Evolutionary conservation across 139 green algal species (phyloP).

Genomic region (Desmodesmus armatus): DNA sequence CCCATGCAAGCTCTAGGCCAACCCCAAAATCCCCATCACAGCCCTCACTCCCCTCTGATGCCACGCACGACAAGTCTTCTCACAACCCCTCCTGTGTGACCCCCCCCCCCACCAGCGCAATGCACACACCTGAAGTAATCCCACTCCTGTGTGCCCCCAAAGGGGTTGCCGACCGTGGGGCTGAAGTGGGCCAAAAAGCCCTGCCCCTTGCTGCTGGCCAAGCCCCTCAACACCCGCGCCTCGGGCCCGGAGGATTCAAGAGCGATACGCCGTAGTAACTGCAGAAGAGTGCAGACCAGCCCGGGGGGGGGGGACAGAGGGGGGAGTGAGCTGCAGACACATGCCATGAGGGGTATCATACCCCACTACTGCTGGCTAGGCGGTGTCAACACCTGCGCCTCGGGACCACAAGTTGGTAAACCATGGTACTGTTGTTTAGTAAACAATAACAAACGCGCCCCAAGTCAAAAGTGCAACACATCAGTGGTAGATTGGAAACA

Average conservation of each 20-base stretch:
- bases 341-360: too few species aligned
- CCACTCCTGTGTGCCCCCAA: conserved; percentile 17
- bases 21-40: not conserved
- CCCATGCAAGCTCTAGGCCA: too few species aligned
- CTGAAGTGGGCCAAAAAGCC: conserved; percentile 38
- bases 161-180: conserved; percentile 35
- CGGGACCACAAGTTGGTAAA: too few species aligned
- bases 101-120: not conserved
- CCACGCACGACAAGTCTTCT: not conserved
- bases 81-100: not conserved
- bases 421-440: too few species aligned
- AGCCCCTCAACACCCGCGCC: conserved; percentile 2
- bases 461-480: too few species aligned
- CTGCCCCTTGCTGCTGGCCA: conserved; percentile 1
- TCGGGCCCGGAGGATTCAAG: conserved; percentile 26
- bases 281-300: too few species aligned
- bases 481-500: too few species aligned
- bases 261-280: conserved; percentile 34
- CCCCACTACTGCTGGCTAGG: too few species aligned
- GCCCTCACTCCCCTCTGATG: not conserved
- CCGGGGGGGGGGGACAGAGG: too few species aligned
- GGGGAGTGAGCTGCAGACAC: too few species aligned
- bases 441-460: too few species aligned
- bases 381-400: too few species aligned
- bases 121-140: conserved; percentile 41